Evolutionary conservation across 768 basidiomycete species (phyloP), one percentile per base, ranked within the genome.

Genomic region (Ramaria sp.): DNA sequence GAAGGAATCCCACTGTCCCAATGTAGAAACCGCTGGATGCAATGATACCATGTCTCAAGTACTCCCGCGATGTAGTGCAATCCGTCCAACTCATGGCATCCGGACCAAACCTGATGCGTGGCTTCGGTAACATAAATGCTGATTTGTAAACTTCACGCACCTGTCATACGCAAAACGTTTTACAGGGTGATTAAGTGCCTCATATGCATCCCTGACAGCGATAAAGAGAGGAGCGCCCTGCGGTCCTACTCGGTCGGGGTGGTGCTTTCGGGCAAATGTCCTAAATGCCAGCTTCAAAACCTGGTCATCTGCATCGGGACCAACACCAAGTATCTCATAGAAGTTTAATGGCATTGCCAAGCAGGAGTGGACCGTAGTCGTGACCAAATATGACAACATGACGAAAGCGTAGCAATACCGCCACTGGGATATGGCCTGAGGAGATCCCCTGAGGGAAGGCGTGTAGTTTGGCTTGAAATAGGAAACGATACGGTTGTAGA

Each of bases 111-210:
- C 88, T 90, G 62, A 38, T n/a, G 7, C 33, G 17, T 9, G 24
- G 12, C 46, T 42, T 20, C 46, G 42, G 34, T 38, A 57, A 41
- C 19, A 53, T n/a, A 45, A 13, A 43, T 51, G n/a, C 52, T 53
- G 33, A 34, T 38, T 9, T 4, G 37, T 59, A 46, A 57, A 43
- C 38, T 38, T 15, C 0, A 66, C 78, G 53, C 62, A 88, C 85
- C 89, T 77, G 64, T 93, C 91, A 66, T 93, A 93, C 0, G 89
- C 91, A 72, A 91, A 92, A 50, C 90, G 70, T 46, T 82, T 82
- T 9, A 78, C 74, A 3, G 91, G 90, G 61, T 89, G 76, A 66
- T 84, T 88, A 27, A 93, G 68, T 1, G 85, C 82, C 61, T 93
- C 89, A 61, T 82, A 91, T 34, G 82, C 86, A 64, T 84, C 80